phyloP scores from a whole-genome alignment of 192 early-diverging fungal genomes.

The Coemansia sp. region DNA sequence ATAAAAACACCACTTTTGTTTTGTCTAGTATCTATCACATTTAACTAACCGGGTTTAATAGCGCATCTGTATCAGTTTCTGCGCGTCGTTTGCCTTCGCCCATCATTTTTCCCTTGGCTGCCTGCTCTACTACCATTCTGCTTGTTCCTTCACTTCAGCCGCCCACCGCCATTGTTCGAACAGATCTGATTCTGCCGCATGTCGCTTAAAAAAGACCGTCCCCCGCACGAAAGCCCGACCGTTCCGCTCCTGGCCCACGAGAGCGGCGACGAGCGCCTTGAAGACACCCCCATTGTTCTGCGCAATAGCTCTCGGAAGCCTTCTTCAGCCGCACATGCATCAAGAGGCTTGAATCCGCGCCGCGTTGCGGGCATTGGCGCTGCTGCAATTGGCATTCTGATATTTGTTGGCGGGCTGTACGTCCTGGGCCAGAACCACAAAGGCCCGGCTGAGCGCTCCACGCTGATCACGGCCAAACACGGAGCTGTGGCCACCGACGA shows the following conservation, averaged over 20 bases:
- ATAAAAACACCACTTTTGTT: background rate
- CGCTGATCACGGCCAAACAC: conserved; percentile 38
- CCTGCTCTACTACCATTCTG: too few relatives aligned
- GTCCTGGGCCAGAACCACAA: conserved; percentile 6
- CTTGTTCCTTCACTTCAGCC: too few relatives aligned
- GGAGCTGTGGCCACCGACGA: conserved; percentile 74
- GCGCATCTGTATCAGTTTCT: too few relatives aligned
- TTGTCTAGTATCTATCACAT: background rate
- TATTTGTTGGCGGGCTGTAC: conserved; percentile 30
- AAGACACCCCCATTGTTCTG: background rate
- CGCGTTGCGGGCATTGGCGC: conserved; percentile 14
- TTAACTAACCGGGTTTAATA: background rate
- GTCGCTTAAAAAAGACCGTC: background rate
- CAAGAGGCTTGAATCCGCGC: conserved; percentile 6
- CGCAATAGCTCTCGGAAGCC: background rate
- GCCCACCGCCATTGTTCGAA: background rate
- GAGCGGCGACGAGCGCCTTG: background rate
- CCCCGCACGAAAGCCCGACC: background rate
- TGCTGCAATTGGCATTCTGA: conserved; percentile 6
- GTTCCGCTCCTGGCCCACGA: background rate
- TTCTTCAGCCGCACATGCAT: background rate
- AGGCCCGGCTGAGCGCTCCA: conserved; percentile 22
- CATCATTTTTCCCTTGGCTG: background rate
- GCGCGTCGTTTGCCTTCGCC: too few relatives aligned
- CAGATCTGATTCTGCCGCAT: background rate